Evolutionary conservation across 2,329 filamentous ascomycete genomes (phyloP).

Genomic region (Curvularia eragrostidis): DNA sequence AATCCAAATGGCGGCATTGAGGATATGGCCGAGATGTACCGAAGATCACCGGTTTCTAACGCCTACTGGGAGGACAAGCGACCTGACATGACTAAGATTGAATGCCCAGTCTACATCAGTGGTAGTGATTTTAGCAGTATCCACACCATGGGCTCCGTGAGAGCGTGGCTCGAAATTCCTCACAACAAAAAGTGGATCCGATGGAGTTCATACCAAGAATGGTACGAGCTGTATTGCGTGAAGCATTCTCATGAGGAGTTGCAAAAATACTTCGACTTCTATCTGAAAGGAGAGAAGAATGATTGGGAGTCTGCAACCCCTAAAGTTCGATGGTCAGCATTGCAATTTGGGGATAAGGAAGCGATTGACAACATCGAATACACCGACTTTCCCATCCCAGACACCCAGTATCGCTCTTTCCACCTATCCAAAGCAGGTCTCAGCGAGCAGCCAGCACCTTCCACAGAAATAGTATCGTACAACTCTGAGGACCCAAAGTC

Average conservation of each 20-base stretch:
- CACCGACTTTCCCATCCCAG: constrained; percentile 24
- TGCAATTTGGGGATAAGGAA: constrained; percentile 35
- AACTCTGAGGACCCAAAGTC: constrained; percentile 27
- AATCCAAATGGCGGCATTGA: constrained; percentile 9
- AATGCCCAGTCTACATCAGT: constrained; percentile 20
- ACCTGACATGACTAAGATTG: constrained; percentile 18
- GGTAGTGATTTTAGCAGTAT: constrained; percentile 20
- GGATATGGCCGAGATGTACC: constrained; percentile 10
- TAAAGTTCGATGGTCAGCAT: constrained; percentile 52
- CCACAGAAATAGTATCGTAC: constrained; percentile 17
- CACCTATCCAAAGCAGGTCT: constrained; percentile 17
- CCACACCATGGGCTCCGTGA: constrained; percentile 23
- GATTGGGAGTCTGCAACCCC: constrained; percentile 57
- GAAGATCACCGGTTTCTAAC: constrained; percentile 9
- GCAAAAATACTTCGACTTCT: constrained; percentile 55
- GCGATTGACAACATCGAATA: constrained; percentile 28
- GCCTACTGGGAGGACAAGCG: constrained; percentile 24
- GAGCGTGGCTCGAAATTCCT: constrained; percentile 11
- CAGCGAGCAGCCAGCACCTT: background rate
- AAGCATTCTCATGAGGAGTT: constrained; percentile 19
- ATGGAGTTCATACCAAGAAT: constrained; percentile 22
- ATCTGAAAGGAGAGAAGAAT: constrained; percentile 54
- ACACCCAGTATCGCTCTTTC: constrained; percentile 24
- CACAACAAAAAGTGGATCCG: constrained; percentile 14
- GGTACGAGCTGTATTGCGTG: constrained; percentile 23